Base-by-base conservation (phyloP, 1,284 basidiomycete genomes). In the Cryptococcus floricola region DNA sequence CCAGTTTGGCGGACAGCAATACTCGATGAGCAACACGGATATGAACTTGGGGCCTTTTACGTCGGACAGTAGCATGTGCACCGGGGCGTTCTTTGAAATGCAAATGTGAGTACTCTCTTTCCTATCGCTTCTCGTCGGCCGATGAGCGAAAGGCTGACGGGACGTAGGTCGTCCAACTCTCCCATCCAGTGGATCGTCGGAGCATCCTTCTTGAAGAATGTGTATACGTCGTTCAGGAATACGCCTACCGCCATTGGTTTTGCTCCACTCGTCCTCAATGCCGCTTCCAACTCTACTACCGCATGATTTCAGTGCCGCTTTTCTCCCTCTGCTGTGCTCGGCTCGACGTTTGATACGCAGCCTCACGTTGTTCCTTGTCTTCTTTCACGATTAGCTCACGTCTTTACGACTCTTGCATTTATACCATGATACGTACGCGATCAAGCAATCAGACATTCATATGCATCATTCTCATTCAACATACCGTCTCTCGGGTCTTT, bases 141-240 rank as follows among this genome's bases (percentile, higher is more conserved):
- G 13, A 8, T 46, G 14, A 18, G 10, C 16, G n/a, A 8, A 16
- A 9, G 23, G 23, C n/a, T 42, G 23, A 42, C 41, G 14, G 4
- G n/a, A 46, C 13, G 19, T 18, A 59, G 66, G 31, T 56, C 55
- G 3, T 47, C 55, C 12, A n/a, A 18, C 34, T 65, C 61, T 5
- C 66, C 73, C 13, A 88, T 89, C 3, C 62, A 78, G 16, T 96
- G 91, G 88, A 95, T 97, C 64, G 79, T 96, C 46, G 94, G 94
- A 23, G 93, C 95, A 68, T 88, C 89, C 0, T 98, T 98, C 82
- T 81, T 98, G 52, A 91, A 91, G 73, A 81, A 80, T 60, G 79
- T 80, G 42, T 81, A 81, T 67, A 74, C 78, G 8, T 68, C 74
- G 5, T 80, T 73, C 69, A 68, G 79, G 52, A 79, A 77, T 64